Evolutionary conservation across 257 asterid species (phyloP).

Genomic region (Linaria vulgaris): DNA sequence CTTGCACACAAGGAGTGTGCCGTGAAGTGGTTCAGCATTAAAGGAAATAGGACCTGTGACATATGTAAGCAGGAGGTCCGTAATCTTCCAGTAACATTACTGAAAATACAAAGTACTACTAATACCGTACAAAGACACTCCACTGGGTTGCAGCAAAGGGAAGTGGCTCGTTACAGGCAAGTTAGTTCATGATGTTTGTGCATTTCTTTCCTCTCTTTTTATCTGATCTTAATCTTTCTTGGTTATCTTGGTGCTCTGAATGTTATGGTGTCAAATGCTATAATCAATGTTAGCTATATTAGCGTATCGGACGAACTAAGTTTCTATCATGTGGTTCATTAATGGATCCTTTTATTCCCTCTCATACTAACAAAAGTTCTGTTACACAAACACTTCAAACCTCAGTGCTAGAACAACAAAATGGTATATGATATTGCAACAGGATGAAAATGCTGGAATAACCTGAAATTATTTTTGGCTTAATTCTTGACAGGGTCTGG

Average conservation of each 20-base stretch:
- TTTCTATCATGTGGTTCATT: no score
- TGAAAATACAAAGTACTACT: slow-evolving; percentile 73
- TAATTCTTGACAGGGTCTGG: slow-evolving; percentile 66
- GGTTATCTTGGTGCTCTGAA: slow-evolving; percentile 7
- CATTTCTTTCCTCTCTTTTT: slow-evolving; percentile 12
- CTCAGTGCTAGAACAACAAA: neutral
- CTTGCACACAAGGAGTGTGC: slow-evolving; percentile 96
- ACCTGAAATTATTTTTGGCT: slow-evolving; percentile 12
- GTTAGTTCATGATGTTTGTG: slow-evolving; percentile 26
- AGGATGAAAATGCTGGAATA: neutral
- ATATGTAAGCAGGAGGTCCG: slow-evolving; percentile 88
- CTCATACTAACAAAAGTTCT: neutral
- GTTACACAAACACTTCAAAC: neutral
- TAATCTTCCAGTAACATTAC: slow-evolving; percentile 83
- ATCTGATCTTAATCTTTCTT: neutral
- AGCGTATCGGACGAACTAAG: no score
- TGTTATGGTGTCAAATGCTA: neutral
- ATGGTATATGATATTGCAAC: neutral
- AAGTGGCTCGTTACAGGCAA: slow-evolving; percentile 72
- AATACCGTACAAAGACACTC: slow-evolving; percentile 52
- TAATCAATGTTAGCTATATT: no score
- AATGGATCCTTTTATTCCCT: no score
- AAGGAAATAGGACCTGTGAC: slow-evolving; percentile 93
- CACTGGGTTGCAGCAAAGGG: slow-evolving; percentile 51
- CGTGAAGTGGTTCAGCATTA: slow-evolving; percentile 90